Percentiles rank a stretch among this genome's conserved stretches.
Evolutionary conservation across 495 filamentous ascomycete genomes (phyloP).

Genomic region (Astrothelium subdiscretum): DNA sequence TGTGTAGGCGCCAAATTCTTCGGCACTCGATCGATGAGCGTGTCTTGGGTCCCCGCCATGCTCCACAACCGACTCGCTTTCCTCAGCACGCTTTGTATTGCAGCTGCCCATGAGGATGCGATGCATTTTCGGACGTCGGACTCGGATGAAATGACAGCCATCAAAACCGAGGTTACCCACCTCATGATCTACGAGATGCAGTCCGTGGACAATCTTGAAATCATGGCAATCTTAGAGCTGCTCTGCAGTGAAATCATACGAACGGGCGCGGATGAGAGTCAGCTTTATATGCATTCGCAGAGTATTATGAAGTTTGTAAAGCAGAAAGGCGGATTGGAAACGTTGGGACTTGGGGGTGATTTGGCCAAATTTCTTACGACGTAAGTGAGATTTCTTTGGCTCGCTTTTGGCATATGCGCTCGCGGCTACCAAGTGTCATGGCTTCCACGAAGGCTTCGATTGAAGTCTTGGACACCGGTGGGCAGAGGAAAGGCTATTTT

Average conservation of each 20-base stretch:
- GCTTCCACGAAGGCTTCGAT: too few relatives aligned
- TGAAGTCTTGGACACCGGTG: too few relatives aligned
- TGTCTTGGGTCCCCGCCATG: constrained; percentile 23
- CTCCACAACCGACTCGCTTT: constrained; percentile 24
- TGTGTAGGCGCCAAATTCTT: constrained; percentile 6
- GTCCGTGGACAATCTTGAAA: constrained; percentile 1
- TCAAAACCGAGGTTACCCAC: background rate
- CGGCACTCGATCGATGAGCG: constrained; percentile 20
- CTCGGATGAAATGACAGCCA: background rate
- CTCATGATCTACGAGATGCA: background rate
- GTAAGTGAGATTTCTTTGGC: constrained; percentile 4
- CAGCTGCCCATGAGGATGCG: constrained; percentile 23
- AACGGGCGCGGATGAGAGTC: constrained; percentile 13
- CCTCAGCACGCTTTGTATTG: constrained; percentile 26
- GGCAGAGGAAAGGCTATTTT: too few relatives aligned
- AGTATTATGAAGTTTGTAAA: constrained; percentile 21
- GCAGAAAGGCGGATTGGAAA: constrained; percentile 18
- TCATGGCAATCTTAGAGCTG: constrained; percentile 25
- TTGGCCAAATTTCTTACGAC: constrained; percentile 10
- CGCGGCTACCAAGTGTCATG: too few relatives aligned
- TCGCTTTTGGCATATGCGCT: background rate
- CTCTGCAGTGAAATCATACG: constrained; percentile 22
- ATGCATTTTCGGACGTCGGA: constrained; percentile 4
- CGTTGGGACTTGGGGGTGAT: constrained; percentile 8
- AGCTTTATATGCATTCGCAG: constrained; percentile 17